Evolutionary conservation across 2,329 filamentous ascomycete genomes (phyloP).

Genomic region (Diaporthe eres): DNA sequence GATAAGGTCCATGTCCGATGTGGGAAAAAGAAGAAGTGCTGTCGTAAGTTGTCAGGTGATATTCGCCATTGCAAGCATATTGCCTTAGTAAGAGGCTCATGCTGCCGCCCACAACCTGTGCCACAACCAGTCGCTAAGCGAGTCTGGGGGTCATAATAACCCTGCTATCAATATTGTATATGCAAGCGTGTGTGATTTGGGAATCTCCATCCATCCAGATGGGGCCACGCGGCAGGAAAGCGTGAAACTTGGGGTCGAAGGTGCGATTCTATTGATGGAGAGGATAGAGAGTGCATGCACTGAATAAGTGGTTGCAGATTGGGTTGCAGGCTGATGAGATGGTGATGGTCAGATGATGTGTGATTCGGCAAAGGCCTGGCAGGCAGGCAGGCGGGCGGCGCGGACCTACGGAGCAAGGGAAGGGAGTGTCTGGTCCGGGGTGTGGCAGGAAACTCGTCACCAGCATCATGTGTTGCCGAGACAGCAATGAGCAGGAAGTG

Average conservation of each 20-base stretch:
- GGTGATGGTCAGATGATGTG: slow-evolving; percentile 31
- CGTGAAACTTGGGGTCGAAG: background rate
- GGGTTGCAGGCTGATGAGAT: slow-evolving; percentile 35
- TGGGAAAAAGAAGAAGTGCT: background rate
- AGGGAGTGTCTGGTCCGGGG: slow-evolving; percentile 1
- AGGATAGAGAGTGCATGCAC: slow-evolving; percentile 12
- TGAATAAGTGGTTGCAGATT: slow-evolving; percentile 34
- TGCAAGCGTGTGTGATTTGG: slow-evolving; percentile 21
- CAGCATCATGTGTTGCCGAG: slow-evolving; percentile 30
- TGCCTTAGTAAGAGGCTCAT: slow-evolving; percentile 10
- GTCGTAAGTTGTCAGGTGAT: slow-evolving; percentile 15
- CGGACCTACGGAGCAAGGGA: slow-evolving; percentile 6
- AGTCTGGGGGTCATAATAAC: background rate
- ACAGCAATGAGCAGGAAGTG: slow-evolving; percentile 2
- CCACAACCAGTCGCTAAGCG: slow-evolving; percentile 10
- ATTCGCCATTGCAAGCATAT: slow-evolving; percentile 1
- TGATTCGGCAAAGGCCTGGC: slow-evolving; percentile 13
- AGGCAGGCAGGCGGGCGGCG: slow-evolving; percentile 7
- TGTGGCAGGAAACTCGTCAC: slow-evolving; percentile 2
- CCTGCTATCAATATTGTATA: slow-evolving; percentile 1
- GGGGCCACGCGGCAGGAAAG: slow-evolving; percentile 10
- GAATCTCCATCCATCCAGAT: slow-evolving; percentile 8
- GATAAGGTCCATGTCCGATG: background rate
- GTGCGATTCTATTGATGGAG: slow-evolving; percentile 6
- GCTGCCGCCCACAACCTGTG: slow-evolving; percentile 10